These are phyloP conservation scores for Vaccinium darrowii DNA, from an alignment of 148 eudicot genomes.

Conservation along the genomic window DNA sequence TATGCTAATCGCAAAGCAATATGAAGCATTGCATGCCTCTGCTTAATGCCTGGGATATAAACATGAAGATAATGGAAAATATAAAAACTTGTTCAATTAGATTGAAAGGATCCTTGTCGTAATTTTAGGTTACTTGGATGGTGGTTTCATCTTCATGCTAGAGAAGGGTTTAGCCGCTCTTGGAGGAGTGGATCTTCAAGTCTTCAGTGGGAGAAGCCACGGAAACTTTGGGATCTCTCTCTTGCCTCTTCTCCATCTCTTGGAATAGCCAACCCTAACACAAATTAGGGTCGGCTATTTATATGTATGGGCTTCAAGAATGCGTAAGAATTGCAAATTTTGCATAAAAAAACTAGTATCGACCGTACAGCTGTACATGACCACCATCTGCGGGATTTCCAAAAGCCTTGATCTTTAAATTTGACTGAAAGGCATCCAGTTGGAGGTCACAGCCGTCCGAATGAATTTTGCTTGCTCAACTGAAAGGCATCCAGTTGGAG, in stretches of 20 bases:
- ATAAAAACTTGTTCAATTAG: neutral
- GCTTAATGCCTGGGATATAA: neutral
- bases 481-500: neutral
- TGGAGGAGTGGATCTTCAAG: neutral
- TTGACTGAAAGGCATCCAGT: neutral
- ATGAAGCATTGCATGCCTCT: neutral
- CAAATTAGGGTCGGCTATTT: neutral
- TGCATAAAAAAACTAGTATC: neutral
- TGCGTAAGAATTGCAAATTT: neutral
- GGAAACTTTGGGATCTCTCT: neutral
- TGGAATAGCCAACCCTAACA: neutral
- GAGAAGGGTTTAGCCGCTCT: neutral
- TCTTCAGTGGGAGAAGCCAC: neutral
- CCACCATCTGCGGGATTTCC: neutral
- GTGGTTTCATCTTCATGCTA: neutral
- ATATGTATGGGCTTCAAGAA: neutral
- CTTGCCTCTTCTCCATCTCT: neutral
- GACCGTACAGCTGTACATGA: neutral
- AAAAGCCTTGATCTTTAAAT: neutral
- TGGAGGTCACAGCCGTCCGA: no score
- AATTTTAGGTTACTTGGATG: neutral
- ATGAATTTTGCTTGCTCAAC: neutral
- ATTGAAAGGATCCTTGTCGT: neutral
- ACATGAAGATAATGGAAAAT: neutral
- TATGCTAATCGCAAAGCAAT: neutral